These are phyloP conservation scores for Prunus salicina DNA, from an alignment of 306 rosid genomes.

Conservation along the genomic window DNA sequence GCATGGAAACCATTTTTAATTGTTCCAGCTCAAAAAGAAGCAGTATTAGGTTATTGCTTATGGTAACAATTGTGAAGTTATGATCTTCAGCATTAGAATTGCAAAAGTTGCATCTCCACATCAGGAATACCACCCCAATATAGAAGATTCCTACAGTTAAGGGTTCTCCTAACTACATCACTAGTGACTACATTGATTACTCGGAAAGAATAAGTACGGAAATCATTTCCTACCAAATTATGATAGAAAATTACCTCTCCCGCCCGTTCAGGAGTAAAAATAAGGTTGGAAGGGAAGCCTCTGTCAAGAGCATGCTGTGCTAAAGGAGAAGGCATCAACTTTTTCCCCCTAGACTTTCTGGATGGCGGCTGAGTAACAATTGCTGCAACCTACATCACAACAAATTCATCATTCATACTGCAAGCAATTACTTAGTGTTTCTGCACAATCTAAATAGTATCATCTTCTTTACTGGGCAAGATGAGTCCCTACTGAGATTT, in stretches of 20 bases:
- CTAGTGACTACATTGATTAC: background rate
- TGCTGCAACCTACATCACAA: conserved; percentile 67
- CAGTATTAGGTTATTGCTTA: background rate
- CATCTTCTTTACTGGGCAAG: background rate
- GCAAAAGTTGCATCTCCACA: background rate
- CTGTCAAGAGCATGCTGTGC: conserved; percentile 74
- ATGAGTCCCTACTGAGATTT: background rate
- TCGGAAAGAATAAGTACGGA: background rate
- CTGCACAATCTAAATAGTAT: background rate
- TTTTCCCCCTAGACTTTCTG: conserved; percentile 76
- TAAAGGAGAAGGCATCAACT: conserved; percentile 67
- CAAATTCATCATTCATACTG: conserved; percentile 5
- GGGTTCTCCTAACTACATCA: background rate
- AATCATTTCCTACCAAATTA: background rate
- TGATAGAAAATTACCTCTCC: conserved; percentile 54
- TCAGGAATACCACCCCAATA: background rate
- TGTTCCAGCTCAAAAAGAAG: background rate
- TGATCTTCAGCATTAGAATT: background rate
- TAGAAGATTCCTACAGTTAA: background rate
- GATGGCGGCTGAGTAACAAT: conserved; percentile 89
- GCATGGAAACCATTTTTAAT: background rate
- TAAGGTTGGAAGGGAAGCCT: conserved; percentile 69
- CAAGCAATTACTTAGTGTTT: background rate
- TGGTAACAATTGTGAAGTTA: background rate
- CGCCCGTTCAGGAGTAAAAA: conserved; percentile 73